Percentiles rank a stretch among this genome's conserved stretches.
phyloP scores from a whole-genome alignment of 2,329 filamentous ascomycete genomes.

The Harringtonia lauricola region DNA sequence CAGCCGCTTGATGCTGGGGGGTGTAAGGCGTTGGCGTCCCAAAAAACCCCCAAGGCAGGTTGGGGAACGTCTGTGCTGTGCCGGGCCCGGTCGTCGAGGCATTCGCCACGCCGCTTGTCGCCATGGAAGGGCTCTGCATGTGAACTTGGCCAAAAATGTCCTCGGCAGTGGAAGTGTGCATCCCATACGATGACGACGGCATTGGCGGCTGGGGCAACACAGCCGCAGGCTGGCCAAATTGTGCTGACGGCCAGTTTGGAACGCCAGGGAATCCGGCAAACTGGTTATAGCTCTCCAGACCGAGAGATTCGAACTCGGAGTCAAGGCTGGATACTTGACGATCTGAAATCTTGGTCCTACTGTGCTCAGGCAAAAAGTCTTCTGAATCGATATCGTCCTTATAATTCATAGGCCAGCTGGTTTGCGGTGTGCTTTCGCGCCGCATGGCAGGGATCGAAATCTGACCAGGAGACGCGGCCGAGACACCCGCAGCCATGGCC shows the following conservation, averaged over 20 bases:
- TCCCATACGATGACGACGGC: conserved; percentile 36
- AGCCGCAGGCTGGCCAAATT: background rate
- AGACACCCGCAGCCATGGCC: no score
- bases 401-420: conserved; percentile 1
- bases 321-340: no score
- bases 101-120: conserved; percentile 17
- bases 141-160: conserved; percentile 34
- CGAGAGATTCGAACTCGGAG: no score
- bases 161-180: conserved; percentile 40
- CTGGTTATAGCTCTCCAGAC: no score
- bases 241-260: no score
- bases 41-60: conserved; percentile 32
- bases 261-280: background rate
- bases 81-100: background rate
- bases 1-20: background rate
- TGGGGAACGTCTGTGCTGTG: conserved; percentile 23
- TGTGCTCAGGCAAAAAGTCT: conserved; percentile 5
- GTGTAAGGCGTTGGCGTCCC: conserved; percentile 3
- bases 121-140: conserved; percentile 21
- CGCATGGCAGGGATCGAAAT: no score
- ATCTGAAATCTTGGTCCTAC: background rate
- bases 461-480: no score
- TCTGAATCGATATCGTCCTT: conserved; percentile 8
- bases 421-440: no score
- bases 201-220: background rate